Evolutionary conservation across 2,329 filamentous ascomycete genomes (phyloP).

Genomic region (Ceratocystis huliohia): DNA sequence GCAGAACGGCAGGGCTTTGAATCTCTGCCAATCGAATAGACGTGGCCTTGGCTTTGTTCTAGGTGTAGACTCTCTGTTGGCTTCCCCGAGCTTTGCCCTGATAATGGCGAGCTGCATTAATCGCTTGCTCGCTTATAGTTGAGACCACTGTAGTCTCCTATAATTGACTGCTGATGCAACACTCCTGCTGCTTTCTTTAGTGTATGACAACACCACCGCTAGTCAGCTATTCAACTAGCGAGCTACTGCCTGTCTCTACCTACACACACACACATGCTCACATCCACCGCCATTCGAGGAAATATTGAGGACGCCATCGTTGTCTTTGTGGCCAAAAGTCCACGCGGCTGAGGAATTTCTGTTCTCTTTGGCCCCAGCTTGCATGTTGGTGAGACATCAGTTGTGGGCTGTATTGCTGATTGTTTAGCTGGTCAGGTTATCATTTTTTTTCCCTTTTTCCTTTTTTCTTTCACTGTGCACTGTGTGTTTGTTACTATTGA

Average conservation of each 20-base stretch:
- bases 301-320: background rate
- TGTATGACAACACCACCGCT: background rate
- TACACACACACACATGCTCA: background rate
- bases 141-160: background rate
- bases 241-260: background rate
- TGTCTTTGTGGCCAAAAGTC: background rate
- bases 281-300: background rate
- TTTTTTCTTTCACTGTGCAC: background rate
- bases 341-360: background rate
- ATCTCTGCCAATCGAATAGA: too few species aligned
- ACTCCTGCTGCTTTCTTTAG: background rate
- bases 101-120: background rate
- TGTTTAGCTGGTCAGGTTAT: background rate
- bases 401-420: background rate
- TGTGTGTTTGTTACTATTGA: background rate
- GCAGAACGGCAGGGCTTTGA: background rate
- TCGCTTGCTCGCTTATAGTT: background rate
- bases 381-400: background rate
- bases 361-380: background rate
- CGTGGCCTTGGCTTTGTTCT: background rate
- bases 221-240: background rate
- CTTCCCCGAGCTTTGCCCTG: background rate
- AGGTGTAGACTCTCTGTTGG: background rate
- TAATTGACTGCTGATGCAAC: background rate
- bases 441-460: background rate